These are phyloP conservation scores for Rhynchospora tenuis DNA, from an alignment of 176 grass and related monocot species.

Conservation along the genomic window DNA sequence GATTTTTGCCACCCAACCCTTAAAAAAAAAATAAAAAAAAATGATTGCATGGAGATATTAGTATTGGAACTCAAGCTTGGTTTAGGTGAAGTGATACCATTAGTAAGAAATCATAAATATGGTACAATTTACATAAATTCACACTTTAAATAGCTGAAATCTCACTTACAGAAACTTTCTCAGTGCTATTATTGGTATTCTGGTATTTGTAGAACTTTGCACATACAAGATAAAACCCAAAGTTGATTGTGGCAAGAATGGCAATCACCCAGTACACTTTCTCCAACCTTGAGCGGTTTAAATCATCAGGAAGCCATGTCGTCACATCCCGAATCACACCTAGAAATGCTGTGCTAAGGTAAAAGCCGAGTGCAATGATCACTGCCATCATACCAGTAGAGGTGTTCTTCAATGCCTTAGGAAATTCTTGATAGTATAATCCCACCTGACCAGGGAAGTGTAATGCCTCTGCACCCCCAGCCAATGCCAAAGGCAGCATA, in stretches of 20 bases:
- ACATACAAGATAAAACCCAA: slow-evolving; percentile 47
- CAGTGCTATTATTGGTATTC: slow-evolving; percentile 15
- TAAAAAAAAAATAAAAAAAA: too few relatives aligned
- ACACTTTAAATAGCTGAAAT: neutral
- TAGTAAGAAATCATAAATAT: too few relatives aligned
- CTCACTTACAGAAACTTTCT: slow-evolving; percentile 1
- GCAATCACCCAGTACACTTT: slow-evolving; percentile 70
- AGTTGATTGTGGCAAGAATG: slow-evolving; percentile 42
- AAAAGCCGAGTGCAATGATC: slow-evolving; percentile 53
- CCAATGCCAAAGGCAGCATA: slow-evolving; percentile 44
- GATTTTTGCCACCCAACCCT: too few relatives aligned
- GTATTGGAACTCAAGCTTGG: too few relatives aligned
- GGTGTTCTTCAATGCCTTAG: slow-evolving; percentile 54
- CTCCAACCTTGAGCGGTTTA: slow-evolving; percentile 53
- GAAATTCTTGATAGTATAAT: slow-evolving; percentile 76
- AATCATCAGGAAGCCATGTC: slow-evolving; percentile 65
- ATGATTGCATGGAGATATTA: too few relatives aligned
- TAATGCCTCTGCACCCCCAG: slow-evolving; percentile 45
- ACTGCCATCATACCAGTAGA: slow-evolving; percentile 51
- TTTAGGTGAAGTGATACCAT: too few relatives aligned
- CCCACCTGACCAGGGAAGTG: slow-evolving; percentile 60
- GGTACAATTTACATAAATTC: too few relatives aligned
- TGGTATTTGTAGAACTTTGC: slow-evolving; percentile 64
- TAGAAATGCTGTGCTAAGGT: slow-evolving; percentile 68
- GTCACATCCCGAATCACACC: slow-evolving; percentile 31